Conservation (phyloP, 2,329 filamentous ascomycete species). For the Penicillium sp. region DNA sequence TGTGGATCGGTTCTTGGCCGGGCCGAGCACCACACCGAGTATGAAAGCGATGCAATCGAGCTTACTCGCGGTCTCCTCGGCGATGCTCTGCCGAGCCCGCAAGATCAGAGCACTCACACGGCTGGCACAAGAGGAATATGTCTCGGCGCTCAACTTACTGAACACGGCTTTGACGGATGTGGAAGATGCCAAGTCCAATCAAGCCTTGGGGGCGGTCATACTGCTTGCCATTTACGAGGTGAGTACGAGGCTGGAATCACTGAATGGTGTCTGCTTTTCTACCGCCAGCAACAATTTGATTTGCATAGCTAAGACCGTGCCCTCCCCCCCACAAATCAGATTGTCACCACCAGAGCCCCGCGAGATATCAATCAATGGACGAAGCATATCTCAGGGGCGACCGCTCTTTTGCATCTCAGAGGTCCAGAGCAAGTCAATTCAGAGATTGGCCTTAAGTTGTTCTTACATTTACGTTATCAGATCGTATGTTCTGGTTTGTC, state of each 20-base stretch:
- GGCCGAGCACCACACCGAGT: conserved; percentile 18
- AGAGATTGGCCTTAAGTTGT: conserved; percentile 46
- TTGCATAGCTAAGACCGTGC: background rate
- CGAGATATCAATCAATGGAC: conserved; percentile 48
- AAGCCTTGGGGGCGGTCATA: conserved; percentile 50
- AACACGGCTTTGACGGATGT: conserved; percentile 29
- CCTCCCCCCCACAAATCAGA: conserved; percentile 15
- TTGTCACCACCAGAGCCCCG: conserved; percentile 38
- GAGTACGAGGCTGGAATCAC: conserved; percentile 11
- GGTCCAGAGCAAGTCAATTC: conserved; percentile 34
- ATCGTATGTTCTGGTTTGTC: conserved; percentile 40
- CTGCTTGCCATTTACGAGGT: conserved; percentile 60
- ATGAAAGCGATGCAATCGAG: conserved; percentile 39
- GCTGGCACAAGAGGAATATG: conserved; percentile 50
- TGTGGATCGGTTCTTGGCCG: conserved; percentile 18
- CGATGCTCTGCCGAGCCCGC: conserved; percentile 51
- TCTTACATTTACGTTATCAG: conserved; percentile 53
- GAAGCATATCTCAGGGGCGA: conserved; percentile 55
- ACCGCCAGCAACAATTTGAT: background rate
- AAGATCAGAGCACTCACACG: conserved; percentile 44
- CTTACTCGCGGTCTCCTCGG: conserved; percentile 54
- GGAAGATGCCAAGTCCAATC: conserved; percentile 33
- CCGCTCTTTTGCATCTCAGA: conserved; percentile 50
- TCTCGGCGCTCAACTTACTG: conserved; percentile 45
- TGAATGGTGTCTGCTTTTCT: background rate